A percentile compares a stretch with the other conserved stretches of the same genome.
Evolutionary conservation across 257 asterid genomes (phyloP).

Genomic region (Cordia subcordata): DNA sequence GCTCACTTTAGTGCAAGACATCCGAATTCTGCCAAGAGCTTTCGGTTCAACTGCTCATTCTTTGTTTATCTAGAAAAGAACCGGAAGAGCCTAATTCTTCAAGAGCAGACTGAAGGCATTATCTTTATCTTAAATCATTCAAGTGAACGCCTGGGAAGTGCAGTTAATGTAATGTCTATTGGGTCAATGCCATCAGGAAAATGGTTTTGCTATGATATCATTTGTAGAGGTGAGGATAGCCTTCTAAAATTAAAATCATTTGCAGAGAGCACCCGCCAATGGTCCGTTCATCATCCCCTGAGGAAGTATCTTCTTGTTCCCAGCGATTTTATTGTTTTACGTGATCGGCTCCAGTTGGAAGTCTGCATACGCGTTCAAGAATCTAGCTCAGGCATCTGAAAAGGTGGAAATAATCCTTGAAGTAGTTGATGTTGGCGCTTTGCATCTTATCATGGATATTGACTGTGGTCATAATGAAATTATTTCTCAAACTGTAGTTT

Average conservation of each 20-base stretch:
- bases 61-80: conserved; percentile 24
- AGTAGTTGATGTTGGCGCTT: neutral
- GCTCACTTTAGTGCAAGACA: conserved; percentile 38
- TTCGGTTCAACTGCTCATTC: conserved; percentile 17
- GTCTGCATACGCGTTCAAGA: conserved; percentile 20
- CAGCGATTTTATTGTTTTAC: conserved; percentile 8
- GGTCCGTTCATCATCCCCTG: conserved; percentile 22
- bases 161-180: conserved; percentile 35
- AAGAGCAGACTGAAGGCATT: conserved; percentile 17
- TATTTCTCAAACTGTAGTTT: too few species aligned
- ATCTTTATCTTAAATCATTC: conserved; percentile 46
- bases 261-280: conserved; percentile 30
- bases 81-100: conserved; percentile 35
- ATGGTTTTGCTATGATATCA: conserved; percentile 30
- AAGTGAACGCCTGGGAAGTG: conserved; percentile 28
- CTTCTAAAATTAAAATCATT: conserved; percentile 28
- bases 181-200: conserved; percentile 30
- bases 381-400: neutral
- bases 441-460: neutral
- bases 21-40: conserved; percentile 6
- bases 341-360: conserved; percentile 31
- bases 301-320: conserved; percentile 48
- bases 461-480: too few species aligned
- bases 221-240: conserved; percentile 33
- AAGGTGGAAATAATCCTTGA: too few species aligned